Evolutionary conservation across 164 flowering plant genomes (phyloP).

Genomic region (Aristolochia californica): DNA sequence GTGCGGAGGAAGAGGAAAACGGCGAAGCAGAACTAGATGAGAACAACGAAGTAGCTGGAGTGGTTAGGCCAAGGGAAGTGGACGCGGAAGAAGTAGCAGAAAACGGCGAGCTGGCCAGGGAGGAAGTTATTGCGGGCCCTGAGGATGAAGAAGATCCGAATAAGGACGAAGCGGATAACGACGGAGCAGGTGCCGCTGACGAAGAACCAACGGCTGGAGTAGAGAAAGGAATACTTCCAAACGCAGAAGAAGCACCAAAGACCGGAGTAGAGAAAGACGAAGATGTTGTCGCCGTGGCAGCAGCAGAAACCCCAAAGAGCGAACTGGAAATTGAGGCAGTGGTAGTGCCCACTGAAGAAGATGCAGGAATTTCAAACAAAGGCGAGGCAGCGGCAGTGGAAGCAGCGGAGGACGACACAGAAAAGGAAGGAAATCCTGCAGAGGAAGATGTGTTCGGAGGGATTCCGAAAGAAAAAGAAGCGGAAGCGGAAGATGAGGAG

Average conservation of each 20-base stretch:
- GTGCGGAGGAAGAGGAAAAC: slow-evolving; percentile 9
- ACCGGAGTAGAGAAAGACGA: not conserved
- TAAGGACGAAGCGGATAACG: not conserved
- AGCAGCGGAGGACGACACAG: too few species aligned
- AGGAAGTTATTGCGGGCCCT: slow-evolving; percentile 3
- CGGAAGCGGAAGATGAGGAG: slow-evolving; percentile 1
- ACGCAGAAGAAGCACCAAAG: slow-evolving; percentile 9
- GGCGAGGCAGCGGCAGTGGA: too few species aligned
- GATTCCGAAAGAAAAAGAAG: slow-evolving; percentile 6
- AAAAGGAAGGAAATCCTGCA: not conserved
- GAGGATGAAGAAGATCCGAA: slow-evolving; percentile 13
- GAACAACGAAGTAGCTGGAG: slow-evolving; percentile 2
- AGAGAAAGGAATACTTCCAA: slow-evolving; percentile 6
- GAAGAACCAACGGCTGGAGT: not conserved
- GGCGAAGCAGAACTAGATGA: not conserved
- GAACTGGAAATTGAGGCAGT: not conserved
- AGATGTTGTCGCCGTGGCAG: not conserved
- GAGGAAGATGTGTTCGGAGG: slow-evolving; percentile 3
- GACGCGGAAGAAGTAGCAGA: not conserved
- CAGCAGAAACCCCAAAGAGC: slow-evolving; percentile 1
- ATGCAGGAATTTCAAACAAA: not conserved
- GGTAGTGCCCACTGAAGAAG: not conserved
- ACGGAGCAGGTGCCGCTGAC: not conserved
- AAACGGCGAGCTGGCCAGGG: not conserved
- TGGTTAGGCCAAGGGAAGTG: not conserved